These are phyloP conservation scores for Geranomyces variabilis DNA, from an alignment of 192 early-diverging fungal species.

Conservation along the genomic window DNA sequence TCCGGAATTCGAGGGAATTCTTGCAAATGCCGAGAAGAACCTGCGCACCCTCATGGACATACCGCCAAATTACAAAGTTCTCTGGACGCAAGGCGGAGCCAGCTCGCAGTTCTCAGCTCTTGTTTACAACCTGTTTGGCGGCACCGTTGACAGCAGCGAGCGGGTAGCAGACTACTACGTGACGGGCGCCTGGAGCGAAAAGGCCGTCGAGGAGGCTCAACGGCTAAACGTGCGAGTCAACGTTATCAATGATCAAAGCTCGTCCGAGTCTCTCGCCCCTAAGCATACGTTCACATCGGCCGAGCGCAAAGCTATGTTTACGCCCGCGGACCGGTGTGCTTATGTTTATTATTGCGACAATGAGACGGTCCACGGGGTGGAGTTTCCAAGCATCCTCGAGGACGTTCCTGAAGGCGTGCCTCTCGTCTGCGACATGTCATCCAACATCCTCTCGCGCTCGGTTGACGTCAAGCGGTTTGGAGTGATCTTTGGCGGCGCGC, in stretches of 20 bases:
- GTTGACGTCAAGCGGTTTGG: constrained; percentile 83
- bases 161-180: constrained; percentile 84
- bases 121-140: constrained; percentile 81
- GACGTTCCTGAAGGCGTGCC: constrained; percentile 56
- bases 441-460: constrained; percentile 54
- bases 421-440: constrained; percentile 79
- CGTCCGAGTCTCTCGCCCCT: constrained; percentile 3
- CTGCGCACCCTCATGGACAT: constrained; percentile 75
- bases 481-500: constrained; percentile 92
- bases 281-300: constrained; percentile 61
- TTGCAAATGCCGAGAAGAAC: constrained; percentile 72
- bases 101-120: constrained; percentile 89
- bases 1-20: constrained; percentile 75
- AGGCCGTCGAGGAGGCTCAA: constrained; percentile 82
- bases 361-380: constrained; percentile 97
- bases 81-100: constrained; percentile 96
- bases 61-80: constrained; percentile 83
- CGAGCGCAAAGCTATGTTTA: constrained; percentile 68
- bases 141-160: constrained; percentile 6
- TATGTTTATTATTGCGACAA: constrained; percentile 98
- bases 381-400: constrained; percentile 53
- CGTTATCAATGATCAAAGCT: constrained; percentile 75
- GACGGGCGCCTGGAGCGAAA: constrained; percentile 89
- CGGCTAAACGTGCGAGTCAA: constrained; percentile 78
- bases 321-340: constrained; percentile 63